Evolutionary conservation across 2,329 filamentous ascomycete genomes (phyloP), one percentile per base, ranked within the genome.

Genomic region (Juglanconis oblonga): DNA sequence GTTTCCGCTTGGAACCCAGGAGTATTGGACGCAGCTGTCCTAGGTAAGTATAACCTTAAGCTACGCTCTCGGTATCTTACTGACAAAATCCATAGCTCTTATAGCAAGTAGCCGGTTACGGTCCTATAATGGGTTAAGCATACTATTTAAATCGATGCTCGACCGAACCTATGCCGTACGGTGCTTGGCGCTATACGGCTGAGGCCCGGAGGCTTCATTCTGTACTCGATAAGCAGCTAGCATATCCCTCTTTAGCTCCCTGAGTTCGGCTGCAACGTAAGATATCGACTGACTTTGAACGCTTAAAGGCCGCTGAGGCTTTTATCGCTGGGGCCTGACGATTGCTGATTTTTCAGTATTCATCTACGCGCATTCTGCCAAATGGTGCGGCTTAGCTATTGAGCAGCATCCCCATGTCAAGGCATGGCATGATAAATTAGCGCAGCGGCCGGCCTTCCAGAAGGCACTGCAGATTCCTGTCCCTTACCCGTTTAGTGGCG

Each of bases 271-370:
- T n/a, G 32, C 33, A 3, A 5, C 33, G 13, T n/a, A 11, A 36
- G 11, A 14, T 29, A 48, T 31, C n/a, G 7, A 29, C 17, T 48
- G 8, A 48, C 7, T 9, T 45, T 44, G 31, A 38, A n/a, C 10
- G 31, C 13, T 40, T n/a, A n/a, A 11, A 29, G 9, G 9, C 4
- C 3, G 35, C 10, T 2, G 17, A 67, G 66, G 55, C 55, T 1
- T 68, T 57, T 48, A 49, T 66, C 0, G 65, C 62, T 40, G 66
- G 67, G 5, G 66, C 54, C 40, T 67, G 17, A 68, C 66, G 4
- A 49, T 68, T 32, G 65, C 66, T 31, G 67, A 69, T 55, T 32
- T 69, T 13, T 65, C 67, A 2, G 40, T 65, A 31, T 68, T 67
- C 54, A 64, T 66, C 36, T 67, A 58, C 42, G 49, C 63, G 4